Evolutionary conservation across 352 stramenopile species (phyloP).

Genomic region (Phytophthora pluvialis): DNA sequence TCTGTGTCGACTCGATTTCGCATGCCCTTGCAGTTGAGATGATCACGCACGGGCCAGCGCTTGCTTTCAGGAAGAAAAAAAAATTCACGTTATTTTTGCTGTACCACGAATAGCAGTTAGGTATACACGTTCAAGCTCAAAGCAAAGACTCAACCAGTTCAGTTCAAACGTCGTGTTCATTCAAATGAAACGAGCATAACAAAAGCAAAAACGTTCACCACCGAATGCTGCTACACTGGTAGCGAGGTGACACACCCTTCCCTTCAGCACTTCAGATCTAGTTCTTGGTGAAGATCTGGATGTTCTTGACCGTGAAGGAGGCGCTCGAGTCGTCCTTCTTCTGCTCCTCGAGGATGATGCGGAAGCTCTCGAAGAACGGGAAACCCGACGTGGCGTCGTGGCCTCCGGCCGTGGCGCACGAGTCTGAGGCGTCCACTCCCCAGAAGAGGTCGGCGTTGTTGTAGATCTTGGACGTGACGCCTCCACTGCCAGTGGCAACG

Average conservation of each 20-base stretch:
- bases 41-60: too few relatives aligned
- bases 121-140: too few relatives aligned
- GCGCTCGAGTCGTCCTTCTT: conserved; percentile 72
- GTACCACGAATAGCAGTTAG: too few relatives aligned
- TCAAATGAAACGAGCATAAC: conserved; percentile 14
- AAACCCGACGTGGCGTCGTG: conserved; percentile 72
- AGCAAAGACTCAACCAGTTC: background rate
- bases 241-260: conserved; percentile 6
- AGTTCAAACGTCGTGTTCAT: conserved; percentile 8
- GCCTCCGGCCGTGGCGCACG: conserved; percentile 55
- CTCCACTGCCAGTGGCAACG: conserved; percentile 48
- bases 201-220: conserved; percentile 22
- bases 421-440: conserved; percentile 47
- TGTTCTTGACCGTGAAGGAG: conserved; percentile 77
- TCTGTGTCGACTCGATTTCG: background rate
- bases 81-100: too few relatives aligned
- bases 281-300: conserved; percentile 77
- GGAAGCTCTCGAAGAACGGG: conserved; percentile 82
- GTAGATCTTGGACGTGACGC: conserved; percentile 73
- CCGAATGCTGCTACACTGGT: background rate
- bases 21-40: background rate
- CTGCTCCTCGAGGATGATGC: conserved; percentile 78
- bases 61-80: too few relatives aligned
- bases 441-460: conserved; percentile 80
- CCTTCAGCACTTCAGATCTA: conserved; percentile 21